These are phyloP conservation scores for Globisporangium radiosum DNA, from an alignment of 352 stramenopile species.

Conservation along the genomic window DNA sequence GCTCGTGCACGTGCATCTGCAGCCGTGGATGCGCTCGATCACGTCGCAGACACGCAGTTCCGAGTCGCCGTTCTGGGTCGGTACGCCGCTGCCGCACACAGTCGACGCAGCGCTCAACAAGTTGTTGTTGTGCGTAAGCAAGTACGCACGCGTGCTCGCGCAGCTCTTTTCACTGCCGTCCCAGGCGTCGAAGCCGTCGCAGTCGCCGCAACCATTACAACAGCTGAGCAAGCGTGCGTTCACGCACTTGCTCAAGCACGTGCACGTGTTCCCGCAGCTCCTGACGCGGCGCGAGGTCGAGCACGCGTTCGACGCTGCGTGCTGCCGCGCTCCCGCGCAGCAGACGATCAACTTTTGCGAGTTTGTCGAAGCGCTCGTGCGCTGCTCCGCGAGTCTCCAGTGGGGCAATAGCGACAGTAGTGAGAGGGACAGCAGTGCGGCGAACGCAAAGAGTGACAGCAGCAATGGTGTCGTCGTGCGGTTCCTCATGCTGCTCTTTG, in stretches of 20 bases:
- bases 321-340: slow-evolving; percentile 16
- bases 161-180: slow-evolving; percentile 30
- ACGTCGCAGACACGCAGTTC: background rate
- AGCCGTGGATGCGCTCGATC: background rate
- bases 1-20: slow-evolving; percentile 10
- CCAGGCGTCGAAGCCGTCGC: background rate
- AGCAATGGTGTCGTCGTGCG: slow-evolving; percentile 32
- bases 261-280: slow-evolving; percentile 47
- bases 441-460: background rate
- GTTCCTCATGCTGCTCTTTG: slow-evolving; percentile 75
- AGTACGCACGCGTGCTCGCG: slow-evolving; percentile 30
- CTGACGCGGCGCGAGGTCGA: slow-evolving; percentile 52
- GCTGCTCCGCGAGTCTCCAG: slow-evolving; percentile 38
- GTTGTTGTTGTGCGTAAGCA: slow-evolving; percentile 28
- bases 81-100: slow-evolving; percentile 17
- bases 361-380: slow-evolving; percentile 53
- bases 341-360: slow-evolving; percentile 44
- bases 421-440: too few species aligned
- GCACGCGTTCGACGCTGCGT: slow-evolving; percentile 28
- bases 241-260: slow-evolving; percentile 44
- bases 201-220: slow-evolving; percentile 4
- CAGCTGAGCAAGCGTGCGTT: slow-evolving; percentile 28
- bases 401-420: slow-evolving; percentile 19
- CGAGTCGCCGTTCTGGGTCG: slow-evolving; percentile 14
- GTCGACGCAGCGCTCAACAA: slow-evolving; percentile 28